Base-by-base conservation (phyloP, 768 basidiomycete species). In the Daedaleopsis sinensis region DNA sequence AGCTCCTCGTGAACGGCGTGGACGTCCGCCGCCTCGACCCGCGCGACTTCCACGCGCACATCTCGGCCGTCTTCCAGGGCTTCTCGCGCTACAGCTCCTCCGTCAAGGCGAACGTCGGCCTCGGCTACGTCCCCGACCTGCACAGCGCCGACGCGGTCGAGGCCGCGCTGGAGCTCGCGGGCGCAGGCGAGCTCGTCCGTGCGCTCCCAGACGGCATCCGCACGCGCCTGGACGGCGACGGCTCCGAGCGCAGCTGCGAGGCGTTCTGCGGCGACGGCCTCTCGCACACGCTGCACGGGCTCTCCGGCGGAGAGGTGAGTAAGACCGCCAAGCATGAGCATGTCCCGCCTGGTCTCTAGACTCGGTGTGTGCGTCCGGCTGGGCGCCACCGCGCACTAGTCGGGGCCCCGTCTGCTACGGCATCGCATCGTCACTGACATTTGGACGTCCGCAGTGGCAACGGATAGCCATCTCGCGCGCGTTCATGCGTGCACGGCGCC, bases 301-400 rank as follows among this genome's bases (percentile, higher is more conserved):
- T 94, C 54, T 93, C 90, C 13, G 92, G 92, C 44, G 93, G 93
- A 67, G 92, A 95, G 81, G 91, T 91, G 73, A 67, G 83, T 42
- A 42, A 24, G 27, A 32, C 27, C 27, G 27, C 27, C 7, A 32
- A 32, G 27, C 27, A 32, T n/a, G n/a, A n/a, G n/a, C n/a, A n/a
- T n/a, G n/a, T 32, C 27, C 49, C 12, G 35, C 23, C 24, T n/a
- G n/a, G n/a, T n/a, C n/a, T n/a, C n/a, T n/a, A n/a, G n/a, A n/a
- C n/a, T n/a, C n/a, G n/a, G n/a, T n/a, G n/a, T n/a, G n/a, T n/a
- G n/a, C n/a, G n/a, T n/a, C n/a, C n/a, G n/a, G n/a, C n/a, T n/a
- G n/a, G n/a, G n/a, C 9, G 64, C 2, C 35, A 32, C 24, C 36
- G 57, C 46, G 46, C 8, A 47, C n/a, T 23, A 32, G 19, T 37